phyloP scores from a whole-genome alignment of 768 basidiomycete genomes.

The Wakefieldia striispora region DNA sequence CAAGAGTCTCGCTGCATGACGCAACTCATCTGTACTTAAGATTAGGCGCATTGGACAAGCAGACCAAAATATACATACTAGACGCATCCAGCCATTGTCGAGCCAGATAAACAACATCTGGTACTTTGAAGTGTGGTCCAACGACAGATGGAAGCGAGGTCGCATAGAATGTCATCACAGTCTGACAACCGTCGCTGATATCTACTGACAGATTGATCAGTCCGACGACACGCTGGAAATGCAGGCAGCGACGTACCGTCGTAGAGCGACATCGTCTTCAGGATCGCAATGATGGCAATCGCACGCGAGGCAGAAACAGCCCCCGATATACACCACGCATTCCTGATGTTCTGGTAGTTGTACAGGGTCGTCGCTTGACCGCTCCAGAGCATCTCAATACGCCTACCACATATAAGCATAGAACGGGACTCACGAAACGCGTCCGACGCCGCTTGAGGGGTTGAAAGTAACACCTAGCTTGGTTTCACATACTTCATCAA shows the following conservation, averaged over 20 bases:
- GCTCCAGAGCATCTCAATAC: conserved; percentile 6
- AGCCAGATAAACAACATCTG: conserved; percentile 73
- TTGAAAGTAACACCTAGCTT: conserved; percentile 51
- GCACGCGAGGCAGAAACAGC: conserved; percentile 68
- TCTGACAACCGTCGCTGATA: conserved; percentile 62
- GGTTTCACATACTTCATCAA: conserved; percentile 64
- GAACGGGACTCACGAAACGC: conserved; percentile 42
- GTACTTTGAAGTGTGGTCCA: conserved; percentile 59
- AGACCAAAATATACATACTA: conserved; percentile 41
- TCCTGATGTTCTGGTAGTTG: conserved; percentile 33
- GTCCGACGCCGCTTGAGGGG: conserved; percentile 41
- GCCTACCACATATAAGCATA: not conserved
- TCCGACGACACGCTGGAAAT: not conserved
- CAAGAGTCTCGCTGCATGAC: conserved; percentile 70
- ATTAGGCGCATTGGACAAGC: conserved; percentile 2
- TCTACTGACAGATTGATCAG: conserved; percentile 41
- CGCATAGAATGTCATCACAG: conserved; percentile 79
- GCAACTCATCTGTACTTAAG: conserved; percentile 57
- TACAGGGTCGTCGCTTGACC: conserved; percentile 43
- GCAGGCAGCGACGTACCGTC: conserved; percentile 47
- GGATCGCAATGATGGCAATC: conserved; percentile 60
- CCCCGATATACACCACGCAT: conserved; percentile 73
- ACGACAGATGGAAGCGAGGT: conserved; percentile 63
- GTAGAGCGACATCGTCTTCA: conserved; percentile 71
- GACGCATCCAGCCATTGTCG: conserved; percentile 73